These are phyloP conservation scores for Xylaria palmicola DNA, from an alignment of 495 filamentous ascomycete species.

Conservation along the genomic window DNA sequence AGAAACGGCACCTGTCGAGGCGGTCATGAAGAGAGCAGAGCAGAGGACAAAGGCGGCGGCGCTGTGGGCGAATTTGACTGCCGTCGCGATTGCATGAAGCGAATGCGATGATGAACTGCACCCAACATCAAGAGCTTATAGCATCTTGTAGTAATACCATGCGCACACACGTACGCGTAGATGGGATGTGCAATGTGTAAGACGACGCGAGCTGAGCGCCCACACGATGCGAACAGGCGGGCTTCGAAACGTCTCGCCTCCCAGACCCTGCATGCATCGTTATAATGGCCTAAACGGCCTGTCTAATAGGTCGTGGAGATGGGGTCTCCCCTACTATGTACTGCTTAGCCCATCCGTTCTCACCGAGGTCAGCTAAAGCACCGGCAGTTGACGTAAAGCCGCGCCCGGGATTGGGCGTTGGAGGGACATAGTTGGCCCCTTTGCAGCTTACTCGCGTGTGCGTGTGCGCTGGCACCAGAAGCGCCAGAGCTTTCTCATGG, in stretches of 20 bases:
- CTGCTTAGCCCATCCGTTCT: neutral
- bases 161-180: too few species aligned
- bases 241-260: neutral
- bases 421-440: slow-evolving; percentile 7
- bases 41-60: neutral
- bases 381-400: slow-evolving; percentile 9
- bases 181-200: neutral
- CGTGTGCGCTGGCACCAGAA: neutral
- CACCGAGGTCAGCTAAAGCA: slow-evolving; percentile 2
- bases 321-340: neutral
- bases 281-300: neutral
- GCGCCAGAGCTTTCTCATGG: too few species aligned
- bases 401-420: neutral
- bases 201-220: neutral
- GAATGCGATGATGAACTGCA: neutral
- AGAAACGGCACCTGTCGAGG: neutral
- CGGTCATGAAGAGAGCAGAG: neutral
- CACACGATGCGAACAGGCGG: neutral
- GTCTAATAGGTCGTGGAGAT: neutral
- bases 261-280: neutral
- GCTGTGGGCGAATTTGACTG: neutral
- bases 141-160: slow-evolving; percentile 4
- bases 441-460: neutral
- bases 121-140: neutral
- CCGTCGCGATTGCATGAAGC: slow-evolving; percentile 3